Base-by-base conservation (phyloP, 768 basidiomycete species). In the Lactarius deliciosus region DNA sequence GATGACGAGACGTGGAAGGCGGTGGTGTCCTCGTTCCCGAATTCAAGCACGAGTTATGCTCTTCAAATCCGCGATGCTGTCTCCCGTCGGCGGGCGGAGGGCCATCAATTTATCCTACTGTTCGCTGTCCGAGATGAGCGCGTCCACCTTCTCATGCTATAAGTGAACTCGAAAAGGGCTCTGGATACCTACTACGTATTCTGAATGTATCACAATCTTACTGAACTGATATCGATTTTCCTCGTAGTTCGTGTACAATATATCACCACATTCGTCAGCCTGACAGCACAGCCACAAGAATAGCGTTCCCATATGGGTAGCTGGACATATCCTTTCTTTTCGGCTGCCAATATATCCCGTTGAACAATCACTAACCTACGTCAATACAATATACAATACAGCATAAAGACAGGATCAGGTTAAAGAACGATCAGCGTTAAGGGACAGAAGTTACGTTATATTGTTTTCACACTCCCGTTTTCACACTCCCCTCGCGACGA, bases 1-100 rank as follows among this genome's bases (percentile, higher is more conserved):
- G 90, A 91, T 66, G 92, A 94, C 54, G 90, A 92, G 45, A 79
- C 80, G 0, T 91, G 92, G 90, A 88, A 86, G 75, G 66, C 78
- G 2, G 80, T 92, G 45, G 73, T 81, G 8, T 77, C 80, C 0
- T 74, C 76, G 10, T 88, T 91, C 74, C 85, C 87, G 0, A 76
- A 81, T 32, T 80, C 84, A 55, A 82, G 85, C 60, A 78, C 82
- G 8, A 81, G 82, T 3, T 92, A 92, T 73, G 89, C 87, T 1
- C 74, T 81, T 28, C 87, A 89, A 64, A 76, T 94, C 22, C 82
- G 89, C 25, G 91, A 93, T 41, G 82, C 88, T 1, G 82, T 85
- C 3, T 75, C 78, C 28, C 88, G 85, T 71, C 81, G 83, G 34
- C 89, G 85, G 69, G 76, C 78, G 1, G 91, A 92, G 65, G 87